Conservation (phyloP, 2,329 filamentous ascomycete species). For the Botrytis squamosa region DNA sequence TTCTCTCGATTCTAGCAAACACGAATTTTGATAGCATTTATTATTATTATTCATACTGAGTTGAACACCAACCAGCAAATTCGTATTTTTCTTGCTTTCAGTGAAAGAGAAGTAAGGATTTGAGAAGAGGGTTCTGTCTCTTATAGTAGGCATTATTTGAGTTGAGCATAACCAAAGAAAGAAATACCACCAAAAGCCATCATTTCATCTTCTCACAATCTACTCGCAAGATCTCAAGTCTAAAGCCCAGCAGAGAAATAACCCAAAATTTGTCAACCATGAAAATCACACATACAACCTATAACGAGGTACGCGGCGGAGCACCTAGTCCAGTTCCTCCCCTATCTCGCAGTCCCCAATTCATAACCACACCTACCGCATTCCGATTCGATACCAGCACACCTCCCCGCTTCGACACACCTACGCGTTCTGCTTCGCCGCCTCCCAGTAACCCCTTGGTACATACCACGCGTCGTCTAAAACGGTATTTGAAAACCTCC, state of each 20-base stretch:
- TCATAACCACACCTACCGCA: not conserved
- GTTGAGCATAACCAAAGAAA: not conserved
- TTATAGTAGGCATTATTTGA: not conserved
- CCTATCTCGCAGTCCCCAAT: not conserved
- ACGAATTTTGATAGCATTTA: not conserved
- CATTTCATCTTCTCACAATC: not conserved
- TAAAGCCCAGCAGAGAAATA: not conserved
- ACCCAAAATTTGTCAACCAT: not conserved
- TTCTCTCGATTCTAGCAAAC: not conserved
- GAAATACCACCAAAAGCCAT: not conserved
- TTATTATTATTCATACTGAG: constrained; percentile 10
- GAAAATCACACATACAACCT: constrained; percentile 15
- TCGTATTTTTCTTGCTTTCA: not conserved
- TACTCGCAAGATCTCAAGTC: not conserved
- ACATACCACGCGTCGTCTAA: not conserved
- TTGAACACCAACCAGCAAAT: not conserved
- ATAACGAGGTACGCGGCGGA: not conserved
- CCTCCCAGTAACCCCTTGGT: not conserved
- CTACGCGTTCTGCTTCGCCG: not conserved
- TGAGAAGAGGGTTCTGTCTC: not conserved
- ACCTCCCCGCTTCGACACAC: not conserved
- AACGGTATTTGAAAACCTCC: not conserved
- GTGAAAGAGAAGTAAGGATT: not conserved
- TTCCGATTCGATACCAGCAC: not conserved
- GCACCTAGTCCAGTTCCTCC: not conserved